Evolutionary conservation across 1,284 basidiomycete species (phyloP).

Genomic region (Fomes fomentarius): DNA sequence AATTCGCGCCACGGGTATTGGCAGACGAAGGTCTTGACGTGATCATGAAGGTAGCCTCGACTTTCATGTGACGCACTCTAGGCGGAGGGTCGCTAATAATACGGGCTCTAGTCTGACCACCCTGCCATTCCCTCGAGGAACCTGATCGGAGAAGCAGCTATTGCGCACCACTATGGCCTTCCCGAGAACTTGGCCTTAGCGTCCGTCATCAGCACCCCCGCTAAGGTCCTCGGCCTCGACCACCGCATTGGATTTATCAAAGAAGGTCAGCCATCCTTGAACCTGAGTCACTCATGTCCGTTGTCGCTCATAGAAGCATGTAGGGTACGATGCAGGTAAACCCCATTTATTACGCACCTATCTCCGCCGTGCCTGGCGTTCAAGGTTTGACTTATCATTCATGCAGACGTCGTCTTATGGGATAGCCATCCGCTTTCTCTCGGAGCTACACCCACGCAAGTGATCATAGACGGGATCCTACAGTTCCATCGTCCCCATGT

Average conservation of each 20-base stretch:
- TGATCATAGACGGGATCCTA: conserved; percentile 70
- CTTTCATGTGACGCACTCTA: not conserved
- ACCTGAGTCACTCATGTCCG: not conserved
- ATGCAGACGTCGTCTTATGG: conserved; percentile 84
- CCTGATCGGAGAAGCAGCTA: conserved; percentile 72
- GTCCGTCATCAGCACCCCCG: conserved; percentile 66
- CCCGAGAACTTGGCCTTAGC: conserved; percentile 50
- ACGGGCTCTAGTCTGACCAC: conserved; percentile 58
- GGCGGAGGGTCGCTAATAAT: not conserved
- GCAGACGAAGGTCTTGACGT: conserved; percentile 68
- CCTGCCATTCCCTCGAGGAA: conserved; percentile 67
- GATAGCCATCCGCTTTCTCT: conserved; percentile 83
- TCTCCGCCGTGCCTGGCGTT: too few species aligned
- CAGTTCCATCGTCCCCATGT: conserved; percentile 50
- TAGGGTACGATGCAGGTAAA: conserved; percentile 40
- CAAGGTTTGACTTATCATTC: not conserved
- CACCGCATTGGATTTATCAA: conserved; percentile 69
- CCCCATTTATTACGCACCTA: not conserved
- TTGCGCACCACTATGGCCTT: conserved; percentile 64
- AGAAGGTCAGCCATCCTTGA: conserved; percentile 37
- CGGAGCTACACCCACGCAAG: conserved; percentile 71
- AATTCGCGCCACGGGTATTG: conserved; percentile 78
- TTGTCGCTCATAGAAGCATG: not conserved
- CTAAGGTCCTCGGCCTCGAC: conserved; percentile 62
- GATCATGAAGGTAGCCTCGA: conserved; percentile 61